Conservation (phyloP, 169 alveolate genomes). For the Plasmodium billcollinsi region DNA sequence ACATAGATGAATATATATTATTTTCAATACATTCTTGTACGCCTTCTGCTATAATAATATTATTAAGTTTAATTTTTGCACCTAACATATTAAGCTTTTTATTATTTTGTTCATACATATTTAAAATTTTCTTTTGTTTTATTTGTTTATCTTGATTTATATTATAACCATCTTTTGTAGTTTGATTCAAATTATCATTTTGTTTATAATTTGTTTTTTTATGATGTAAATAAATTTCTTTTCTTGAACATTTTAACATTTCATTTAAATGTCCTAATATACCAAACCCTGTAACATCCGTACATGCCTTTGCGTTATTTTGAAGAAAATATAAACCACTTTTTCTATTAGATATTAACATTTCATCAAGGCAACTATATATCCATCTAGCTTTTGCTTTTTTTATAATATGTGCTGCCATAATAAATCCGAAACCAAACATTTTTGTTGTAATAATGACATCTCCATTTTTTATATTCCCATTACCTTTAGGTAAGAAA, state of each 20-base stretch:
- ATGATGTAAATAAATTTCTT: conserved; percentile 24
- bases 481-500: conserved; percentile 70
- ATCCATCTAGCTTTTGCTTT: conserved; percentile 78
- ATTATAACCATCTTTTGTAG: not conserved
- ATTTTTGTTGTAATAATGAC: conserved; percentile 70
- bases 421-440: conserved; percentile 77
- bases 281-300: conserved; percentile 78
- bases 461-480: conserved; percentile 46
- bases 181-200: not conserved
- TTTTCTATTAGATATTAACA: conserved; percentile 73
- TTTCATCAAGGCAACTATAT: conserved; percentile 74
- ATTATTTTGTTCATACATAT: not conserved
- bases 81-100: conserved; percentile 31
- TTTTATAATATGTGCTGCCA: conserved; percentile 76
- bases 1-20: conserved; percentile 76
- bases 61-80: conserved; percentile 56
- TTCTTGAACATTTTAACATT: conserved; percentile 74
- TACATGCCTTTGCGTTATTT: conserved; percentile 71
- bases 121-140: not conserved
- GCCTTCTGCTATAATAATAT: conserved; percentile 61
- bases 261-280: conserved; percentile 75
- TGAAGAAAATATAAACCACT: conserved; percentile 64
- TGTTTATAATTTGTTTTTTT: not conserved
- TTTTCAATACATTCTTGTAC: conserved; percentile 71
- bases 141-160: not conserved